A percentile compares a stretch with the other conserved stretches of the same genome.
These are phyloP conservation scores for Larix kaempferi DNA, from an alignment of 75 land plant genomes.

Conservation along the genomic window DNA sequence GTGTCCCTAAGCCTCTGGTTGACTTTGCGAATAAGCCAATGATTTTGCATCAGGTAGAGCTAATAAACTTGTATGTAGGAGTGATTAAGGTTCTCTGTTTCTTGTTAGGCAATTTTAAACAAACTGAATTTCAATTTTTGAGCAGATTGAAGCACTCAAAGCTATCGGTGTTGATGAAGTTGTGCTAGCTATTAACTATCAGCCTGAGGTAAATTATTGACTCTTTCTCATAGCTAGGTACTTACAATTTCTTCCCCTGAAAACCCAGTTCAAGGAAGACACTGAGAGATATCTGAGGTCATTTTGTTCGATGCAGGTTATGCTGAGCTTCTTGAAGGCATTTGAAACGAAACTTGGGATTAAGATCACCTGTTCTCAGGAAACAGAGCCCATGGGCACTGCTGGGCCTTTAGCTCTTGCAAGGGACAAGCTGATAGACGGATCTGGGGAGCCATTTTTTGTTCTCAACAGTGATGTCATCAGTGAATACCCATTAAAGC, in stretches of 20 bases:
- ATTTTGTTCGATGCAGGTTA: conserved; percentile 51
- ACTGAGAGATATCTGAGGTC: neutral
- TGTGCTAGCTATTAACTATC: conserved; percentile 89
- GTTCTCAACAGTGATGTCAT: conserved; percentile 96
- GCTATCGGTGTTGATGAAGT: conserved; percentile 86
- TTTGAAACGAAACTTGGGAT: conserved; percentile 80
- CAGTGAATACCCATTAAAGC: conserved; percentile 83
- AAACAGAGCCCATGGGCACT: conserved; percentile 94
- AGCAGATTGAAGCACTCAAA: conserved; percentile 93
- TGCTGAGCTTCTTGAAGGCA: conserved; percentile 88
- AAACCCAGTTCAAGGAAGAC: neutral
- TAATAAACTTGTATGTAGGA: neutral
- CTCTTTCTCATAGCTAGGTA: neutral
- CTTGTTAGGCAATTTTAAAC: neutral
- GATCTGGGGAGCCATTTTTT: conserved; percentile 83
- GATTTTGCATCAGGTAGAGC: conserved; percentile 88
- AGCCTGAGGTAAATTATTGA: conserved; percentile 66
- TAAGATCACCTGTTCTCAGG: conserved; percentile 90
- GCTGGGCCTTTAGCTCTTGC: conserved; percentile 97
- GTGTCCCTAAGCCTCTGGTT: conserved; percentile 93
- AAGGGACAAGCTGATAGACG: conserved; percentile 77
- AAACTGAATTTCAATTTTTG: neutral
- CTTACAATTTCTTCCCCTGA: neutral
- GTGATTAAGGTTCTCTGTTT: too few relatives aligned
- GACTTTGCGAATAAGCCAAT: conserved; percentile 97